Percentiles rank a stretch among this genome's conserved stretches.
Conservation (phyloP, 208 protist species). For the Lotmaria passim region DNA sequence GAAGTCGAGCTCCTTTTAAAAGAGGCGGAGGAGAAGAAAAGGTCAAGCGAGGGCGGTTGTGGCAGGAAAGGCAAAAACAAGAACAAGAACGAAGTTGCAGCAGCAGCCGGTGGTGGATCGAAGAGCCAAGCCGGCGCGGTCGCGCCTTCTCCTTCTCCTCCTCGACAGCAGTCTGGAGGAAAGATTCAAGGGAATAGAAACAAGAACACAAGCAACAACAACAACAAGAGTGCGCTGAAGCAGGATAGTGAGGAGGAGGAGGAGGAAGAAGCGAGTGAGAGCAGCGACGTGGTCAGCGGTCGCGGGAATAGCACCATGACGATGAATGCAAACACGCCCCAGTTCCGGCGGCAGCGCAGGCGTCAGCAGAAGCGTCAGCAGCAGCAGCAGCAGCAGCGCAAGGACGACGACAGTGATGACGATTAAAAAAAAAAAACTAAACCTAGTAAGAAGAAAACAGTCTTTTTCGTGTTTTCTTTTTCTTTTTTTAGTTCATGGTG, state of each 20-base stretch:
- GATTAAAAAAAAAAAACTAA: neutral
- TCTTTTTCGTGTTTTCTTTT: conserved; percentile 14
- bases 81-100: neutral
- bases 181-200: too few relatives aligned
- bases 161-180: too few relatives aligned
- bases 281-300: neutral
- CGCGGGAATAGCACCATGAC: neutral
- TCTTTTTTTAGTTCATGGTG: conserved; percentile 1
- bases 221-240: conserved; percentile 4
- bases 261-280: neutral
- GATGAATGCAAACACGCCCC: neutral
- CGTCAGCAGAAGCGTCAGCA: conserved; percentile 42
- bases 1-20: conserved; percentile 21
- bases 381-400: conserved; percentile 33
- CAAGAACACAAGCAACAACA: conserved; percentile 4
- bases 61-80: neutral
- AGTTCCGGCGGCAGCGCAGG: conserved; percentile 30
- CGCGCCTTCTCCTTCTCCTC: too few relatives aligned
- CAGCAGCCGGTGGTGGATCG: neutral
- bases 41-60: neutral
- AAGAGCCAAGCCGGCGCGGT: too few relatives aligned
- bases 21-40: conserved; percentile 3
- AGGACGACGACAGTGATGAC: conserved; percentile 28
- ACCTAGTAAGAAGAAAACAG: too few relatives aligned
- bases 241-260: too few relatives aligned